Evolutionary conservation across 805 yeast genomes (phyloP), one percentile per base, ranked within the genome.

Genomic region (Yueomyces sp.): DNA sequence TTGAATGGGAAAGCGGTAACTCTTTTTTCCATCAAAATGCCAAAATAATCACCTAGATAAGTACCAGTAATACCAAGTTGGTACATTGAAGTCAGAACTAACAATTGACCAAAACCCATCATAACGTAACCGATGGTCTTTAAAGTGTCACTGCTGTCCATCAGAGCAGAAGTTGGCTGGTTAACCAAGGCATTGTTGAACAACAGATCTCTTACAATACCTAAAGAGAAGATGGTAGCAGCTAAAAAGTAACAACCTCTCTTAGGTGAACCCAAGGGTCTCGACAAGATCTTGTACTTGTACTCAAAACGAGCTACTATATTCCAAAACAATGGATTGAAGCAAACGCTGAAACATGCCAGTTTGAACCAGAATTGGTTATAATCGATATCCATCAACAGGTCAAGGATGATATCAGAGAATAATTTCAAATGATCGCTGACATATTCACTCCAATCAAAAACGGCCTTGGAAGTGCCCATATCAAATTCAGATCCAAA

Each of bases 291-390:
- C 51, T 83, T 82, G 12, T 85, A 77, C 47, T 76, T 76, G 70
- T 85, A 85, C 60, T 92, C 97, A 51, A 75, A 55, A 53, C 97
- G 74, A 4, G 98, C 98, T 27, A 76, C 94, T 45, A 82, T 72
- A 62, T 92, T 92, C 98, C 98, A 92, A 60, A 88, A 90, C 32
- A 84, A 74, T 19, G 98, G 98, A 61, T 92, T 92, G 74, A 92
- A 88, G 12, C 80, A 78, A 52, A 92, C 83, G 31, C 83, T 74
- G 6, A 69, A 72, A 30, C 85, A 59, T 4, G 90, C 76, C 46
- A 66, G 70, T 60, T 46, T 45, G 19, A 58, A 50, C 41, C 49
- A 44, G 19, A 37, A 45, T 26, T 58, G 56, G 5, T 49, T 39
- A 9, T 53, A 51, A 39, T 59, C 48, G 11, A 56, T 45, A 29